Base-by-base conservation (phyloP, 148 eudicot genomes). In the Silene latifolia region DNA sequence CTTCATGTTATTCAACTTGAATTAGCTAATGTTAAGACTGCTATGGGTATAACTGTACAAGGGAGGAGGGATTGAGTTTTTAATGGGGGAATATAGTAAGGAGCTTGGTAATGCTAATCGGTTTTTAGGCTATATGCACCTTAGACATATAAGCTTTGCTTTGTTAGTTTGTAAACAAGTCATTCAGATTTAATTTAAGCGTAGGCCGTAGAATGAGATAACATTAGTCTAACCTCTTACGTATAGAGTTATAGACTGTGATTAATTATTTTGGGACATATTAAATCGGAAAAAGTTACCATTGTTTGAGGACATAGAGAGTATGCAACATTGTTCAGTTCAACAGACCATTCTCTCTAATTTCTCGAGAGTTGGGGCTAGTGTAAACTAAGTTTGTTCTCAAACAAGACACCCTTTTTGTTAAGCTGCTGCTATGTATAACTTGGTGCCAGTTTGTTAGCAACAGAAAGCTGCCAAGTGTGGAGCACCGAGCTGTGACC, bases 11-110 rank as follows among this genome's bases (percentile, higher is more conserved):
- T 95, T 78, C 94, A 85, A 67, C 85, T 87, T 23, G 97, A 87
- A 63, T 79, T 95, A 73, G 91, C 86, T 48, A 92, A 90, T 72
- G 80, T 85, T 7, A 92, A 90, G 92, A 90, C 84, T 10, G 98
- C 93, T 0, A 76, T 95, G 90, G 98, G n/a, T n/a, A n/a, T n/a
- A n/a, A n/a, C n/a, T n/a, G 97, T 24, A 88, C 94, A 85, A 86
- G 99, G 54, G 99, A 95, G 77, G 99, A 95, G 77, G 97, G 88
- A 23, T 76, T 94, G 89, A 87, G 74, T 70, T 77, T 80, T 84
- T 86, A 15, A 76, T 94, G 80, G 97, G 88, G 39, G 80, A 81
- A 67, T 86, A 89, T 77, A 82, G 96, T 81, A 86, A 64, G 62
- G 97, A 90, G 74, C 78, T 95, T 42, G 99, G 97, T 18, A 87